Evolutionary conservation across 441 rosid species (phyloP), one percentile per base, ranked within the genome.

Genomic region (Syzygium malaccense): DNA sequence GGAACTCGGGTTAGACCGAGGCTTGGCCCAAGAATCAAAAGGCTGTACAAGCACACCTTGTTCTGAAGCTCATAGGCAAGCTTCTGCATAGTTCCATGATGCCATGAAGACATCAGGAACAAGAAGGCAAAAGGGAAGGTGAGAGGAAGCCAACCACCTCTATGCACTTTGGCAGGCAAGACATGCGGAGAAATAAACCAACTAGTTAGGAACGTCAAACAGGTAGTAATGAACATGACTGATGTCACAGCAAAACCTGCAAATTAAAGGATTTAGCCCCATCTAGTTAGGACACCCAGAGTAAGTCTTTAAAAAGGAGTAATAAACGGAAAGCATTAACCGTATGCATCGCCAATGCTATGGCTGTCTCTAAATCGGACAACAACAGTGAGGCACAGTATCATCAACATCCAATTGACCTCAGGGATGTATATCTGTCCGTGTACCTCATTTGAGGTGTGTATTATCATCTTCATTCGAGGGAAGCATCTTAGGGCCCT

Each of bases 381-480:
- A 25, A 78, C 87, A 55, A 91, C 89, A 53, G 91, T 88, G 53
- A 92, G 90, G 68, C 91, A 91, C 28, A 88, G 58, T 25, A 91
- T 17, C 94, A 91, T 91, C 26, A 92, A 54, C 41, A 86, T 80
- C 94, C 92, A 91, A 85, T 90, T 91, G 45, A 91, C 87, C 85
- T 92, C 94, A 30, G 93, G 93, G 57, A 91, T 91, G 90, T 91
- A 91, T 37, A 92, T 91, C 85, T 91, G 94, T 25, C 92, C 93
- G 58, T 86, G 89, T 14, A 90, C 87, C 26, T 87, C 88, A 30
- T 86, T 88, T 28, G 92, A 91, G 58, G 93, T 89, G 91, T 92
- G 90, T 9, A 91, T 71, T 68, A 90, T 87, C 75, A 45, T 45
- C 48, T 91, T 91, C 20, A 91, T 92, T 30, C 89, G 71, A 1